Evolutionary conservation across 2,329 filamentous ascomycete species (phyloP).

Genomic region (Aureobasidium sp.): DNA sequence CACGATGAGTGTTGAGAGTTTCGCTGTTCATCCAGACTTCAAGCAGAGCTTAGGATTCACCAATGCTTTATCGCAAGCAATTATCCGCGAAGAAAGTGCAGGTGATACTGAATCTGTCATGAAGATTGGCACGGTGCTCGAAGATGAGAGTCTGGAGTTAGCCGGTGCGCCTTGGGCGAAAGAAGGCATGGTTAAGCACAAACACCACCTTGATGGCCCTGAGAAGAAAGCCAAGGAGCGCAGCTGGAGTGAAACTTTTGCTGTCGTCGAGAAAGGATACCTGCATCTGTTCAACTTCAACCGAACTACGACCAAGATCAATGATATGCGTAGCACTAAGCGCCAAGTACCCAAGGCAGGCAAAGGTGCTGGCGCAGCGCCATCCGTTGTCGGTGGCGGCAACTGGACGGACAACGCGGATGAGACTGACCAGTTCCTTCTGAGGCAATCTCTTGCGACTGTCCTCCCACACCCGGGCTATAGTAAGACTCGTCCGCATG

Average conservation of each 20-base stretch:
- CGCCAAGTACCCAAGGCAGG: conserved; percentile 12
- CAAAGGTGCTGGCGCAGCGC: conserved; percentile 33
- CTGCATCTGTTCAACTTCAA: conserved; percentile 92
- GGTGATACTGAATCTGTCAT: conserved; percentile 30
- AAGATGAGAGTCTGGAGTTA: conserved; percentile 87
- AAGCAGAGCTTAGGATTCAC: conserved; percentile 97
- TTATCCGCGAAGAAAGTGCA: conserved; percentile 62
- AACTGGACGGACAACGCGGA: conserved; percentile 99
- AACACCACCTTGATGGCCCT: conserved; percentile 84
- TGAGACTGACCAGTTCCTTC: conserved; percentile 73
- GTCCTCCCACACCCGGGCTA: conserved; percentile 85
- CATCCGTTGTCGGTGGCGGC: conserved; percentile 76
- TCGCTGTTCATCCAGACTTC: conserved; percentile 68
- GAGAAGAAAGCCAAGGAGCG: conserved; percentile 91
- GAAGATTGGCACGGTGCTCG: conserved; percentile 48
- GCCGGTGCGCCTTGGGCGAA: conserved; percentile 97
- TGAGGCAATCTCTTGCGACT: conserved; percentile 87
- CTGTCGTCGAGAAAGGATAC: conserved; percentile 89
- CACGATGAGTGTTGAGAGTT: conserved; percentile 85
- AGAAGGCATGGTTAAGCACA: conserved; percentile 91
- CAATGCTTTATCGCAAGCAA: conserved; percentile 91
- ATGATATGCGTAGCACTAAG: conserved; percentile 12
- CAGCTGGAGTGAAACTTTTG: conserved; percentile 92
- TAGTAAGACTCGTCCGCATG: conserved; percentile 79
- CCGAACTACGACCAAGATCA: conserved; percentile 50